A percentile compares a stretch with the other conserved stretches of the same genome.
Evolutionary conservation across 2,329 filamentous ascomycete genomes (phyloP).

Genomic region (Amphichorda felina): DNA sequence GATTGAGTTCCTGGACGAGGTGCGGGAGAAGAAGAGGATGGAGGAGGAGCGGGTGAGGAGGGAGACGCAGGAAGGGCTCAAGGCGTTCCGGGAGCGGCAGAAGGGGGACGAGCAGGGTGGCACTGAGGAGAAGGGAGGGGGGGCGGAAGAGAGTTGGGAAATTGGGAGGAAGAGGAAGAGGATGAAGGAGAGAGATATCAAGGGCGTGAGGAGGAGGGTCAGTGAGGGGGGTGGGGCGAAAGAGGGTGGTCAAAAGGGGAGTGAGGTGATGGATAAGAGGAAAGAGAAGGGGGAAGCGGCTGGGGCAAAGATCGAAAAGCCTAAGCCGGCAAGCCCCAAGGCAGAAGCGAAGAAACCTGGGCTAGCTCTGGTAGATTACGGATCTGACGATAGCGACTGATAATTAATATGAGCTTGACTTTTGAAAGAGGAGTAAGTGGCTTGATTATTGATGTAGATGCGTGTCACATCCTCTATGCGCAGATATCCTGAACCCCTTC

Average conservation of each 20-base stretch:
- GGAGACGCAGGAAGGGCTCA: slow-evolving; percentile 46
- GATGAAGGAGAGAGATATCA: slow-evolving; percentile 21
- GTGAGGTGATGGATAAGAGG: slow-evolving; percentile 4
- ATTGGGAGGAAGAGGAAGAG: slow-evolving; percentile 25
- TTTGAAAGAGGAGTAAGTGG: background rate
- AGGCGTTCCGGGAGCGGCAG: slow-evolving; percentile 42
- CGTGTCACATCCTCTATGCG: background rate
- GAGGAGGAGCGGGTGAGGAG: slow-evolving; percentile 42
- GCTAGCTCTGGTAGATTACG: slow-evolving; percentile 38
- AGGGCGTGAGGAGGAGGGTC: slow-evolving; percentile 12
- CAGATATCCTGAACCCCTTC: background rate
- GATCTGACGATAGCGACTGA: slow-evolving; percentile 25
- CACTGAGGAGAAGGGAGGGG: slow-evolving; percentile 7
- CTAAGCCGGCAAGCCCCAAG: background rate
- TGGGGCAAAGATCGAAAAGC: background rate
- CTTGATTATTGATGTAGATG: background rate
- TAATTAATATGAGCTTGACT: background rate
- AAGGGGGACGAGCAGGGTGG: slow-evolving; percentile 11
- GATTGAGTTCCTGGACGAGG: slow-evolving; percentile 58
- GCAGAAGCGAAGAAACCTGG: slow-evolving; percentile 11
- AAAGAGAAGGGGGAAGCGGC: slow-evolving; percentile 2
- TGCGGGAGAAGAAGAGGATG: slow-evolving; percentile 32
- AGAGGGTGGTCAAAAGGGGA: slow-evolving; percentile 6
- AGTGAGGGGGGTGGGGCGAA: slow-evolving; percentile 7
- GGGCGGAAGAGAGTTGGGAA: slow-evolving; percentile 18